A percentile compares a stretch with the other conserved stretches of the same genome.
These are phyloP conservation scores for Catunica adiposa DNA, from an alignment of 2,329 filamentous ascomycete species.

Conservation along the genomic window DNA sequence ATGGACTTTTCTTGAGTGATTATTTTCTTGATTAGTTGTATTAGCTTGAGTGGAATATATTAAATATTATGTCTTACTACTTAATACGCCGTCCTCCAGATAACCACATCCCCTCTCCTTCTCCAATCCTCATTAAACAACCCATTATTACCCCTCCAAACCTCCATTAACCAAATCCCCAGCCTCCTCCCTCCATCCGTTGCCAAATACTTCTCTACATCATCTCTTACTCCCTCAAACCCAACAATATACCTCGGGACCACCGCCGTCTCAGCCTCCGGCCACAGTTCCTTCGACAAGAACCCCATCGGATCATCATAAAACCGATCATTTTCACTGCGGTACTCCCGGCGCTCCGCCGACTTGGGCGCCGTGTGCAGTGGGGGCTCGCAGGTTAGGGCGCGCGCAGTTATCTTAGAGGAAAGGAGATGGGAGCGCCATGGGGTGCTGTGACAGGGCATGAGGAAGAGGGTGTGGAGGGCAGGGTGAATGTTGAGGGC, in stretches of 20 bases:
- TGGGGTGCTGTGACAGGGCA: constrained; percentile 90
- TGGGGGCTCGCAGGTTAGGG: constrained; percentile 80
- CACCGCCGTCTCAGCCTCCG: constrained; percentile 18
- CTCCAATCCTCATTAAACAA: constrained; percentile 46
- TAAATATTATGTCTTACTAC: not conserved
- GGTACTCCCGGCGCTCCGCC: constrained; percentile 48
- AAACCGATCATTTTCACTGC: constrained; percentile 84
- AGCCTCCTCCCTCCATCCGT: constrained; percentile 23
- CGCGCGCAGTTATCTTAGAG: constrained; percentile 59
- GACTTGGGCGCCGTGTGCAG: constrained; percentile 45
- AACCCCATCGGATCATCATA: constrained; percentile 50
- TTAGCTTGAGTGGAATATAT: too few species aligned
- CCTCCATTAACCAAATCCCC: constrained; percentile 28
- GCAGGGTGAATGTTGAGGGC: constrained; percentile 9
- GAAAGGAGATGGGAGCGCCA: constrained; percentile 82
- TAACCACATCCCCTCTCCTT: constrained; percentile 37
- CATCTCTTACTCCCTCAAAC: constrained; percentile 39
- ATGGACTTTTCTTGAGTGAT: too few species aligned
- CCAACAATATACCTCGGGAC: constrained; percentile 43
- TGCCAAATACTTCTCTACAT: constrained; percentile 29
- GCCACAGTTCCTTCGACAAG: constrained; percentile 35
- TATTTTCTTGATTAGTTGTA: too few species aligned
- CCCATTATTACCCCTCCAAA: constrained; percentile 43
- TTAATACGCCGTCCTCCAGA: constrained; percentile 31
- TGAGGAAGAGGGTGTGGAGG: constrained; percentile 47